Percentiles rank a stretch among this genome's conserved stretches.
phyloP scores from a whole-genome alignment of 2,329 filamentous ascomycete genomes.

The Sporothrix sp. region DNA sequence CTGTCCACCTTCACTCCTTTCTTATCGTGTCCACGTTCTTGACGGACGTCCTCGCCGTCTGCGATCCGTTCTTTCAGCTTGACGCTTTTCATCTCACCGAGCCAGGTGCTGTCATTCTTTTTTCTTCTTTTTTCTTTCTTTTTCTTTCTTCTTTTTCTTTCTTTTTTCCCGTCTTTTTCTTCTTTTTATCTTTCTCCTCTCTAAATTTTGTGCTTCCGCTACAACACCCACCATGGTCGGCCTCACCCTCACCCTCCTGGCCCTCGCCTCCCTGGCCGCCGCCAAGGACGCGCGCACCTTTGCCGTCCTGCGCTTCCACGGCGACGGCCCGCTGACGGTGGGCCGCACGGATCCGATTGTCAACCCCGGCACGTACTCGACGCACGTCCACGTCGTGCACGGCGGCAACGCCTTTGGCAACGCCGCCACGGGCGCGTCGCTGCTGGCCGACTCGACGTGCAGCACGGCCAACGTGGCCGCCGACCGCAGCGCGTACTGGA shows the following conservation, averaged over 20 bases:
- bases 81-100: neutral
- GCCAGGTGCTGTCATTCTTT: neutral
- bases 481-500: constrained; percentile 71
- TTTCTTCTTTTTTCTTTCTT: neutral
- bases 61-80: neutral
- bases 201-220: constrained; percentile 1
- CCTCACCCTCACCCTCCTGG: constrained; percentile 15
- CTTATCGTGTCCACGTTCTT: too few species aligned
- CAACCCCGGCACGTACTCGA: constrained; percentile 45
- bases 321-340: constrained; percentile 49
- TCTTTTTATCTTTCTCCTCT: neutral
- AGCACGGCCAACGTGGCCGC: constrained; percentile 59
- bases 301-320: constrained; percentile 62
- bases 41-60: neutral
- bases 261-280: constrained; percentile 29
- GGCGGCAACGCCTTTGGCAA: constrained; percentile 60
- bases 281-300: constrained; percentile 43
- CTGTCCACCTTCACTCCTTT: neutral
- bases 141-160: neutral
- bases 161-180: neutral
- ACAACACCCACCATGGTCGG: constrained; percentile 7
- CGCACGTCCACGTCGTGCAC: constrained; percentile 61
- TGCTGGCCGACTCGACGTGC: constrained; percentile 50
- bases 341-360: constrained; percentile 61
- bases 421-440: constrained; percentile 49